A percentile compares a stretch with the other conserved stretches of the same genome.
Evolutionary conservation across 139 green algal species (phyloP).

Genomic region (Chlamydomonas incerta): DNA sequence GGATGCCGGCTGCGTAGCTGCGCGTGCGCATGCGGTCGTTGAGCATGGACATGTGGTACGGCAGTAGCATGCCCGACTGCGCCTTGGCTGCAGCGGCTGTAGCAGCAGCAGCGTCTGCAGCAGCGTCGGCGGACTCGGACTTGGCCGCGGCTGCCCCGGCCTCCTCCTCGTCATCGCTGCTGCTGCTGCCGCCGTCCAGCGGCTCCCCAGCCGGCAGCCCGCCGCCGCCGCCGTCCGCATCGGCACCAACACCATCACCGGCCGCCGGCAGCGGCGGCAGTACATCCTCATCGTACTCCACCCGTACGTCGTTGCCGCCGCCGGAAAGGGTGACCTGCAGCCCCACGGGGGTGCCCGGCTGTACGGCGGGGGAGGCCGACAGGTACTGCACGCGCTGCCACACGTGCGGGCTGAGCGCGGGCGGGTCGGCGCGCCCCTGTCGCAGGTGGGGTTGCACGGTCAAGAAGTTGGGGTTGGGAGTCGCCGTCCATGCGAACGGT

Average conservation of each 20-base stretch:
- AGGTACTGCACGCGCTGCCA: slow-evolving; percentile 53
- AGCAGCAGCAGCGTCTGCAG: not conserved
- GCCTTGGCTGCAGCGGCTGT: not conserved
- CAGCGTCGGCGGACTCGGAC: too few species aligned
- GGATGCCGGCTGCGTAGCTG: slow-evolving; percentile 22
- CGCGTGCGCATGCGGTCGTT: slow-evolving; percentile 44
- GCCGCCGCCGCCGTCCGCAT: not conserved
- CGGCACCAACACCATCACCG: not conserved
- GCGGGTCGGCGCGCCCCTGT: slow-evolving; percentile 16
- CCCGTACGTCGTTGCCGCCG: not conserved
- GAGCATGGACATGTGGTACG: slow-evolving; percentile 62
- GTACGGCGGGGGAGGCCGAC: not conserved
- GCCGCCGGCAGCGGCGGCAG: too few species aligned
- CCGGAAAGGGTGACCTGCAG: not conserved
- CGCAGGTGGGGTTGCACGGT: too few species aligned
- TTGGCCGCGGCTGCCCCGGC: not conserved
- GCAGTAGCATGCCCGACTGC: slow-evolving; percentile 25
- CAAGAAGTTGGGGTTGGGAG: too few species aligned
- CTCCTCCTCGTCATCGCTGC: not conserved
- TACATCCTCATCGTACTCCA: slow-evolving; percentile 41
- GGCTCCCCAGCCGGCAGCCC: not conserved
- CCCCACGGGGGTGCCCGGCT: not conserved
- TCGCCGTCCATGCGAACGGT: too few species aligned
- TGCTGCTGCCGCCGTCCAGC: not conserved
- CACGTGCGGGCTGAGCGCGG: slow-evolving; percentile 21